These are phyloP conservation scores for Dissophora ornata DNA, from an alignment of 192 early-diverging fungal genomes.

Conservation along the genomic window DNA sequence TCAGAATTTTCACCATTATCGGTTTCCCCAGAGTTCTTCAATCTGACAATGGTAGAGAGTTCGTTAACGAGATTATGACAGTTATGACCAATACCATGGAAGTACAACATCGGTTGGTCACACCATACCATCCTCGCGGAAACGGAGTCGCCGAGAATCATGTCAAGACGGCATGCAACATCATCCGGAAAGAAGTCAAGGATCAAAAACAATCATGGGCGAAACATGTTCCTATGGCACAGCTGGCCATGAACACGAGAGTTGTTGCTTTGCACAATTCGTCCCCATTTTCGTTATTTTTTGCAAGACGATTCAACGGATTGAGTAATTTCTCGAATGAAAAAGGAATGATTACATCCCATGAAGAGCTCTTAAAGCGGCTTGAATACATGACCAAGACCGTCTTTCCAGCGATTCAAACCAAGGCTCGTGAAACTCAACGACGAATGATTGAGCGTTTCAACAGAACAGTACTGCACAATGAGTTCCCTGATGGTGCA, in stretches of 20 bases:
- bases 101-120: conserved; percentile 49
- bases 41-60: conserved; percentile 60
- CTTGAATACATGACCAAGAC: conserved; percentile 25
- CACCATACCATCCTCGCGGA: conserved; percentile 57
- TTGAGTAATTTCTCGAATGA: conserved; percentile 36
- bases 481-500: conserved; percentile 16
- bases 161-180: conserved; percentile 35
- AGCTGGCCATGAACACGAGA: conserved; percentile 52
- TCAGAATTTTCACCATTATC: conserved; percentile 18
- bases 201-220: conserved; percentile 42
- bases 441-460: conserved; percentile 8
- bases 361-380: conserved; percentile 11
- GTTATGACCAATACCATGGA: conserved; percentile 3
- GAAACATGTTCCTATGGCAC: conserved; percentile 40
- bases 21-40: conserved; percentile 28
- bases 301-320: conserved; percentile 49
- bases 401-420: conserved; percentile 12
- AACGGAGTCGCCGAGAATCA: conserved; percentile 59
- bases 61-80: conserved; percentile 49
- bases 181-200: conserved; percentile 39
- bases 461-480: conserved; percentile 14
- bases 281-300: conserved; percentile 56
- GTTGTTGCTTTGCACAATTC: conserved; percentile 23
- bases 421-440: conserved; percentile 3
- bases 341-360: background rate